phyloP scores from a whole-genome alignment of 2,329 filamentous ascomycete species.

The Pseudogymnoascus sp. region DNA sequence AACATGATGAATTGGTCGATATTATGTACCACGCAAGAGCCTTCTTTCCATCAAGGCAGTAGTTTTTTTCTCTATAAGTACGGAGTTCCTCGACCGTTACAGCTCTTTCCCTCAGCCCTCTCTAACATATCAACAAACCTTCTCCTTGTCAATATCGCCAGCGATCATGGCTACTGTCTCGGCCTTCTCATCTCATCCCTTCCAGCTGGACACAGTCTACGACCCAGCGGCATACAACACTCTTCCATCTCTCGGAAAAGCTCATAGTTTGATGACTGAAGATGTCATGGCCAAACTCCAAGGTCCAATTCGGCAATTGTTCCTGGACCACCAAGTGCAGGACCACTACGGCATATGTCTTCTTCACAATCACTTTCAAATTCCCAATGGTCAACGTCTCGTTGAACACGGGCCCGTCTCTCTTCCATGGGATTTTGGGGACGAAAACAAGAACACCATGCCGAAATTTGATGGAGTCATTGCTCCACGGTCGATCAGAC shows the following conservation, averaged over 20 bases:
- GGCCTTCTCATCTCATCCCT: neutral
- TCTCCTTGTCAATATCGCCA: too few species aligned
- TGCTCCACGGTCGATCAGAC: too few species aligned
- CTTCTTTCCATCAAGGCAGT: too few species aligned
- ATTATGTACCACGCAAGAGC: too few species aligned
- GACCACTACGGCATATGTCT: neutral
- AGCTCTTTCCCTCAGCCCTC: too few species aligned
- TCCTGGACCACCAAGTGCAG: constrained; percentile 2
- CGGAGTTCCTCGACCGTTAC: too few species aligned
- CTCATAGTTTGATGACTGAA: neutral
- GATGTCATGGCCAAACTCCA: neutral
- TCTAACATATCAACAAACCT: too few species aligned
- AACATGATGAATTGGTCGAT: too few species aligned
- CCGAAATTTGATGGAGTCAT: neutral
- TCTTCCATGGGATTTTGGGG: neutral
- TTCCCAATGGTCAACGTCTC: neutral
- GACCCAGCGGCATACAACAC: neutral
- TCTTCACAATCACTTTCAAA: constrained; percentile 5
- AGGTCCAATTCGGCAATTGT: neutral
- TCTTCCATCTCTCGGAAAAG: constrained; percentile 5
- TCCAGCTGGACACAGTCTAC: neutral
- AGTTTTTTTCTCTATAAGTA: too few species aligned
- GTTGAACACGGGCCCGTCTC: neutral
- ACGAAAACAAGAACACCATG: neutral
- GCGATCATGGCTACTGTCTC: constrained; percentile 1